Conservation (phyloP, 208 protist species). For the Endotrypanum monterogeii region DNA sequence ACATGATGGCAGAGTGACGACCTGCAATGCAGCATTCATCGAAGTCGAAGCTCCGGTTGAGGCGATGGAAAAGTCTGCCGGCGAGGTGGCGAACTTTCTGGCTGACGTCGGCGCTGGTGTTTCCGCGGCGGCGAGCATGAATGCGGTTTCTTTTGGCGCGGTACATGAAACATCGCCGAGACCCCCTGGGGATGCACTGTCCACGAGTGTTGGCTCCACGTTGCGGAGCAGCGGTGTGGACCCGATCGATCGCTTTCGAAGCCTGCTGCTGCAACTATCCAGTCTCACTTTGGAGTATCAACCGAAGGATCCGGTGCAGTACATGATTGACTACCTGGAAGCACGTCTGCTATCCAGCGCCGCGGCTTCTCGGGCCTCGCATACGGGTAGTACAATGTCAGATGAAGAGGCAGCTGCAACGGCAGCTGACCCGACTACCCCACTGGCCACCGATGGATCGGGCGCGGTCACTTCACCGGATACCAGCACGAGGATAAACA, state of each 20-base stretch:
- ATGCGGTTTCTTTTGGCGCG: background rate
- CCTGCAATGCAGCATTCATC: background rate
- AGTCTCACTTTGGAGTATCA: conserved; percentile 33
- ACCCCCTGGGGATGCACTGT: background rate
- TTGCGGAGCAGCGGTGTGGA: background rate
- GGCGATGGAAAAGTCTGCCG: conserved; percentile 12
- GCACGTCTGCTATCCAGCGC: conserved; percentile 34
- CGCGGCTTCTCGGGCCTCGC: conserved; percentile 9
- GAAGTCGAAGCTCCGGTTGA: background rate
- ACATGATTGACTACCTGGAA: conserved; percentile 51
- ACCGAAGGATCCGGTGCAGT: conserved; percentile 60
- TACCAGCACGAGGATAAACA: conserved; percentile 4
- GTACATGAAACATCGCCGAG: background rate
- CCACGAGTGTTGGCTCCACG: background rate
- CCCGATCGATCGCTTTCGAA: conserved; percentile 27
- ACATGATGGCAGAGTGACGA: conserved; percentile 36
- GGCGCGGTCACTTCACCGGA: background rate
- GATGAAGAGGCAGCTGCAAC: background rate
- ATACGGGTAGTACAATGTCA: background rate
- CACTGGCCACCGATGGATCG: background rate
- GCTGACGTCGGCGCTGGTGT: conserved; percentile 31
- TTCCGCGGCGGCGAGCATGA: background rate
- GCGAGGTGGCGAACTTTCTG: conserved; percentile 39
- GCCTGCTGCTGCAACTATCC: conserved; percentile 48
- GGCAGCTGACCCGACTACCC: background rate